Conservation (phyloP, 768 basidiomycete species). For the Podaxis sp. region DNA sequence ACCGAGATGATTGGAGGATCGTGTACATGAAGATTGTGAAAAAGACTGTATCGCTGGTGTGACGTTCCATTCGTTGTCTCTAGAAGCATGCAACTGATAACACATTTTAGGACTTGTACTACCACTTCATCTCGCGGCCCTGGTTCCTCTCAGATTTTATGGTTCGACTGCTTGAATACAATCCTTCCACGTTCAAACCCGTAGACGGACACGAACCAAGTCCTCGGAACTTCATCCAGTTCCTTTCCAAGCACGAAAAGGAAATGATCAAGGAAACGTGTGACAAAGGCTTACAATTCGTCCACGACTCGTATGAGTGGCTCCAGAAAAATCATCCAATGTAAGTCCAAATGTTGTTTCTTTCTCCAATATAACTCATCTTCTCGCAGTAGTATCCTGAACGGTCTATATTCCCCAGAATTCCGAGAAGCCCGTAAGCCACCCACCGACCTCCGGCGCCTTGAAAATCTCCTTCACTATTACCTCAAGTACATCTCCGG, state of each 20-base stretch:
- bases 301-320: slow-evolving; percentile 3
- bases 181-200: slow-evolving; percentile 22
- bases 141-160: slow-evolving; percentile 32
- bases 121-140: neutral
- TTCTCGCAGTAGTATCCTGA: slow-evolving; percentile 4
- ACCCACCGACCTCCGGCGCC: slow-evolving; percentile 13
- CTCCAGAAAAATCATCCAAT: slow-evolving; percentile 9
- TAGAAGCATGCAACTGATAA: neutral
- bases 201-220: slow-evolving; percentile 13
- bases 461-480: slow-evolving; percentile 23
- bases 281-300: slow-evolving; percentile 1
- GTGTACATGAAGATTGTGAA: slow-evolving; percentile 12
- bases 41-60: slow-evolving; percentile 7
- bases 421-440: slow-evolving; percentile 19
- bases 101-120: slow-evolving; percentile 2
- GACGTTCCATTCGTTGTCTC: neutral
- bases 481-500: slow-evolving; percentile 22
- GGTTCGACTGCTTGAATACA: slow-evolving; percentile 41
- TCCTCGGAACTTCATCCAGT: slow-evolving; percentile 26
- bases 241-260: slow-evolving; percentile 24
- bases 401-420: slow-evolving; percentile 16
- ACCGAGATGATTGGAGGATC: slow-evolving; percentile 1
- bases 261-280: slow-evolving; percentile 16
- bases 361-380: neutral
- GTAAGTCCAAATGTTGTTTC: neutral